These are phyloP conservation scores for Apiospora phragmitis DNA, from an alignment of 2,329 filamentous ascomycete genomes.

Conservation along the genomic window DNA sequence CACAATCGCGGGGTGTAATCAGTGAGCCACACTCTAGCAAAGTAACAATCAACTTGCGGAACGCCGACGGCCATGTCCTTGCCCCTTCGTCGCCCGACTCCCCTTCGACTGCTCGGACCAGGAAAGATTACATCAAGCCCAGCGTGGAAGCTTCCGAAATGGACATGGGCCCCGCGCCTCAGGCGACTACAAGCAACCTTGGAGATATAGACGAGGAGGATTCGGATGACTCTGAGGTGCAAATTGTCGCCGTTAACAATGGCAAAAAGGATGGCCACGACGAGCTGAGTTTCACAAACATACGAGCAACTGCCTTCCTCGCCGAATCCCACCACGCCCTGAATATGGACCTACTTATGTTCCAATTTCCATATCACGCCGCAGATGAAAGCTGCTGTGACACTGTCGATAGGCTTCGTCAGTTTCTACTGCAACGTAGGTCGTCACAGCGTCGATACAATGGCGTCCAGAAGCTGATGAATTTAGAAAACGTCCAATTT, in stretches of 20 bases:
- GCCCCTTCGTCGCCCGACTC: slow-evolving; percentile 46
- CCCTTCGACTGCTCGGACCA: slow-evolving; percentile 30
- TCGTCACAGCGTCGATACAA: slow-evolving; percentile 20
- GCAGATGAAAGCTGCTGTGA: slow-evolving; percentile 28
- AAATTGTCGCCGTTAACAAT: slow-evolving; percentile 33
- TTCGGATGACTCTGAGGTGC: slow-evolving; percentile 31
- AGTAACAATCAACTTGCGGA: slow-evolving; percentile 62
- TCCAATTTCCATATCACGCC: slow-evolving; percentile 31
- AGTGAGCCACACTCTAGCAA: slow-evolving; percentile 53
- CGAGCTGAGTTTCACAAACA: not conserved
- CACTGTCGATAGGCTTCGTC: slow-evolving; percentile 26
- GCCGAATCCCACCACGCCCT: slow-evolving; percentile 15
- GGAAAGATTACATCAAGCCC: slow-evolving; percentile 36
- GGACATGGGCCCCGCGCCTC: slow-evolving; percentile 32
- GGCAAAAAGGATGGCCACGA: slow-evolving; percentile 22
- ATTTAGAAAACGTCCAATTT: slow-evolving; percentile 42
- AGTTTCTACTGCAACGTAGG: slow-evolving; percentile 31
- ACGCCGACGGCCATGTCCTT: slow-evolving; percentile 38
- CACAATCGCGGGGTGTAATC: slow-evolving; percentile 30
- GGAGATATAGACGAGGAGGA: slow-evolving; percentile 39
- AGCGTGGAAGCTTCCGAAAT: slow-evolving; percentile 49
- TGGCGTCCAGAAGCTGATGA: slow-evolving; percentile 7
- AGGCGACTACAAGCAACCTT: not conserved
- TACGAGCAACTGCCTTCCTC: not conserved
- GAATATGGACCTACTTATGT: slow-evolving; percentile 19